These are phyloP conservation scores for Scheffersomyces titani DNA, from an alignment of 1,139 yeast genomes.

Conservation along the genomic window DNA sequence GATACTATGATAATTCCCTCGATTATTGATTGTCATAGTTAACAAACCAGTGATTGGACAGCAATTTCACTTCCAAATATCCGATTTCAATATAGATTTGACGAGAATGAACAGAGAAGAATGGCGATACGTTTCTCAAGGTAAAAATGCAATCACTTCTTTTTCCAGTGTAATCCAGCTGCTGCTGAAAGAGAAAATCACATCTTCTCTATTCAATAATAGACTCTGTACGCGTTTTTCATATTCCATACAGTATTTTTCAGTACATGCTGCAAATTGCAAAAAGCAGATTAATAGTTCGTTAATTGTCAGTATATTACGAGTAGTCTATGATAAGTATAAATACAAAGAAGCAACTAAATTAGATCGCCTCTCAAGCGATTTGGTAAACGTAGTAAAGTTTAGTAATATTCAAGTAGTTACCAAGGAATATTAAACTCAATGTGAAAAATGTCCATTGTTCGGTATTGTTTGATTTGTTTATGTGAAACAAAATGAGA, in stretches of 20 bases:
- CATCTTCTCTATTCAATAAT: not conserved
- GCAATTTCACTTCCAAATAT: not conserved
- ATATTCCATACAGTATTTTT: not conserved
- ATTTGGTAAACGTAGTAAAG: too few relatives aligned
- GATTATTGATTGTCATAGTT: not conserved
- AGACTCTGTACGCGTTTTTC: not conserved
- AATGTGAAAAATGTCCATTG: not conserved
- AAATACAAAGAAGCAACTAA: not conserved
- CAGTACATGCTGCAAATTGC: not conserved
- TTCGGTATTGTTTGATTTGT: not conserved
- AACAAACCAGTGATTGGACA: not conserved
- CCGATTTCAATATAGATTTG: not conserved
- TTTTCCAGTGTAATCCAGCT: not conserved
- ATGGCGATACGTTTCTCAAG: too few relatives aligned
- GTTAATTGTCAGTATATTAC: not conserved
- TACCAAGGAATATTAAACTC: not conserved
- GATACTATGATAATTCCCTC: not conserved
- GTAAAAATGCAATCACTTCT: not conserved
- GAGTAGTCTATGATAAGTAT: not conserved
- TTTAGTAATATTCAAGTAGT: too few relatives aligned
- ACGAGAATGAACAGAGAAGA: not conserved
- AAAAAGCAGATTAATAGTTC: not conserved
- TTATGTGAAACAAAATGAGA: not conserved
- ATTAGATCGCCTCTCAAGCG: not conserved
- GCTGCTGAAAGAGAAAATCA: not conserved